phyloP scores from a whole-genome alignment of 1,284 basidiomycete species.

The Trametes versicolor region DNA sequence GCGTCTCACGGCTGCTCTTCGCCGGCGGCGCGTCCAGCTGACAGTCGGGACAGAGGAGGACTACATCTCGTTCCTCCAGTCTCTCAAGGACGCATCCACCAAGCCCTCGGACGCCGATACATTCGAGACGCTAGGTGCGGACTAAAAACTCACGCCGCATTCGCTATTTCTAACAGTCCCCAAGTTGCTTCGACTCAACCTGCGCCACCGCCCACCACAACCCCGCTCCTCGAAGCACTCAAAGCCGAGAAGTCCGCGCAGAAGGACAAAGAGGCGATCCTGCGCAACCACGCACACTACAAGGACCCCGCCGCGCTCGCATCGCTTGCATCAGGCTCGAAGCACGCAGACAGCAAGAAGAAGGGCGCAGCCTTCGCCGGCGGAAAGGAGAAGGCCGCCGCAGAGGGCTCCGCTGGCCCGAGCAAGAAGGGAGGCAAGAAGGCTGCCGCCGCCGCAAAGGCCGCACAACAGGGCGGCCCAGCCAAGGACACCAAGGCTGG shows the following conservation, averaged over 20 bases:
- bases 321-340: constrained; percentile 34
- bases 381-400: constrained; percentile 22
- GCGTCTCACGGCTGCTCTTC: not conserved
- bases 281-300: constrained; percentile 76
- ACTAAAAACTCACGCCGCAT: not conserved
- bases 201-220: constrained; percentile 74
- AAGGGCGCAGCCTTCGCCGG: constrained; percentile 42
- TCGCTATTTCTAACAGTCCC: constrained; percentile 4
- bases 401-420: constrained; percentile 19
- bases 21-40: not conserved
- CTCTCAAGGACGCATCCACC: constrained; percentile 57
- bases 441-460: constrained; percentile 45
- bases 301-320: constrained; percentile 51
- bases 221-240: constrained; percentile 89
- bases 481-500: constrained; percentile 36
- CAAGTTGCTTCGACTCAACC: constrained; percentile 69
- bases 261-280: constrained; percentile 75
- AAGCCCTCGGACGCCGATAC: constrained; percentile 65
- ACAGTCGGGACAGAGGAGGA: constrained; percentile 45
- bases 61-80: constrained; percentile 80
- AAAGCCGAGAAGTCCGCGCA: constrained; percentile 81
- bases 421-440: constrained; percentile 56
- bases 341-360: constrained; percentile 66
- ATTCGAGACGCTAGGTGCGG: constrained; percentile 71
- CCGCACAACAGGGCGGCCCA: constrained; percentile 21